Evolutionary conservation across 2,329 filamentous ascomycete genomes (phyloP).

Genomic region (Phialophora expanda): DNA sequence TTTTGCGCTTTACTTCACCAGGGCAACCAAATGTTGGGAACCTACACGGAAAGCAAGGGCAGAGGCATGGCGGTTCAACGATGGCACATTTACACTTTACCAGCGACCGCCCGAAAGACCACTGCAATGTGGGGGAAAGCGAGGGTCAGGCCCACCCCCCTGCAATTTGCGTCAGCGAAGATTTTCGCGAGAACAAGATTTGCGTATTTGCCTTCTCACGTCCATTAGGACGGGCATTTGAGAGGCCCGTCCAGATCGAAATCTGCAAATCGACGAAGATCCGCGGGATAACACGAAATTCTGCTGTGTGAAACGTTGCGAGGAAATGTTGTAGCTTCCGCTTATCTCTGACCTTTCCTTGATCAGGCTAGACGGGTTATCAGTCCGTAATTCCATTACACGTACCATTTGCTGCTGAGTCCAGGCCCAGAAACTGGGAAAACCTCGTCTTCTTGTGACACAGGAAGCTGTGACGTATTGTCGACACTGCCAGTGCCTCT

Average conservation of each 20-base stretch:
- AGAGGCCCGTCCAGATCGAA: constrained; percentile 9
- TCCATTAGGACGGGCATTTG: constrained; percentile 3
- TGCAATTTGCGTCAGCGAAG: constrained; percentile 8
- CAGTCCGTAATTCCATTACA: constrained; percentile 18
- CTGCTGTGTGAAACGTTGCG: constrained; percentile 16
- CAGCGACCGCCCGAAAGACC: not conserved
- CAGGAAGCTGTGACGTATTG: not conserved
- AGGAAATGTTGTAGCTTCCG: constrained; percentile 28
- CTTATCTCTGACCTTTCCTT: constrained; percentile 26
- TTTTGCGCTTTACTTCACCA: not conserved
- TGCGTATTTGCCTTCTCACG: not conserved
- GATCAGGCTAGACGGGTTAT: constrained; percentile 18
- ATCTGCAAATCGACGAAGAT: constrained; percentile 20
- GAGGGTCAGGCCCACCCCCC: constrained; percentile 3
- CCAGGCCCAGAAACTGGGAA: not conserved
- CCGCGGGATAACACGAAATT: constrained; percentile 21
- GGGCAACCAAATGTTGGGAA: constrained; percentile 4
- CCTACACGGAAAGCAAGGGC: not conserved
- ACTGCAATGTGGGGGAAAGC: not conserved
- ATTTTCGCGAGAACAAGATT: constrained; percentile 18
- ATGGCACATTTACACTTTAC: not conserved
- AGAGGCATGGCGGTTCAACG: not conserved
- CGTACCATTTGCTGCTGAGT: not conserved
- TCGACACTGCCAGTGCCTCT: not conserved
- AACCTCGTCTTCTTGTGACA: not conserved